These are phyloP conservation scores for Acacia acuminata DNA, from an alignment of 306 rosid genomes.

Conservation along the genomic window DNA sequence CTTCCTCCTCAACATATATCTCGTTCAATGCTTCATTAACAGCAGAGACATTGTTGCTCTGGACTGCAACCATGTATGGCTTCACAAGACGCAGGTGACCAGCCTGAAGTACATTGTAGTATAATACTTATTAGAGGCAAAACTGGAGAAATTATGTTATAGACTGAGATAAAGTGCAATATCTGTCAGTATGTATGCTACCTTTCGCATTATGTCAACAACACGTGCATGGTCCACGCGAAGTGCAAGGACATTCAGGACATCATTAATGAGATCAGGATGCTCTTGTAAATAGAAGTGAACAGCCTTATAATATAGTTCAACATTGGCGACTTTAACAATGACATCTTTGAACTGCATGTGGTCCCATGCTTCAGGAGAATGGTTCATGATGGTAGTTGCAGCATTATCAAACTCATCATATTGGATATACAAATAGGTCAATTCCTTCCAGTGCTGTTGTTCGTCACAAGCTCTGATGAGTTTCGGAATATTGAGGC, in stretches of 20 bases:
- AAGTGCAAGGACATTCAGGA: conserved; percentile 96
- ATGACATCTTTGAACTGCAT: conserved; percentile 98
- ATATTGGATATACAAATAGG: conserved; percentile 94
- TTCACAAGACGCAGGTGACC: conserved; percentile 96
- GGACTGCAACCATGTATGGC: conserved; percentile 99
- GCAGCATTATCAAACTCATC: conserved; percentile 99
- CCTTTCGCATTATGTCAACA: conserved; percentile 98
- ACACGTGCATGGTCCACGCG: conserved; percentile 98
- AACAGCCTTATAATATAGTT: conserved; percentile 93
- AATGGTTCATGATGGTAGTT: conserved; percentile 98
- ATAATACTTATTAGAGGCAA: conserved; percentile 17
- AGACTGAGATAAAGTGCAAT: conserved; percentile 6
- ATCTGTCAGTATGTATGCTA: conserved; percentile 24
- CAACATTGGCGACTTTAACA: conserved; percentile 96
- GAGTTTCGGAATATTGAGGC: conserved; percentile 97
- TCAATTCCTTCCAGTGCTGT: conserved; percentile 95
- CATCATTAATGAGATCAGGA: conserved; percentile 96
- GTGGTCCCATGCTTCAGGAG: conserved; percentile 99
- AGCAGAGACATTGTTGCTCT: conserved; percentile 97
- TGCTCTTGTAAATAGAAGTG: conserved; percentile 99
- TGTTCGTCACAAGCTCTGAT: conserved; percentile 98
- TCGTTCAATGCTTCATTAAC: conserved; percentile 98
- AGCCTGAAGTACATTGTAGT: conserved; percentile 55
- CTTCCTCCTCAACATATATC: conserved; percentile 98
- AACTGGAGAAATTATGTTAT: not conserved